Percentiles rank a stretch among this genome's conserved stretches.
Conservation (phyloP, 768 basidiomycete genomes). For the Pulveroboletus sp. region DNA sequence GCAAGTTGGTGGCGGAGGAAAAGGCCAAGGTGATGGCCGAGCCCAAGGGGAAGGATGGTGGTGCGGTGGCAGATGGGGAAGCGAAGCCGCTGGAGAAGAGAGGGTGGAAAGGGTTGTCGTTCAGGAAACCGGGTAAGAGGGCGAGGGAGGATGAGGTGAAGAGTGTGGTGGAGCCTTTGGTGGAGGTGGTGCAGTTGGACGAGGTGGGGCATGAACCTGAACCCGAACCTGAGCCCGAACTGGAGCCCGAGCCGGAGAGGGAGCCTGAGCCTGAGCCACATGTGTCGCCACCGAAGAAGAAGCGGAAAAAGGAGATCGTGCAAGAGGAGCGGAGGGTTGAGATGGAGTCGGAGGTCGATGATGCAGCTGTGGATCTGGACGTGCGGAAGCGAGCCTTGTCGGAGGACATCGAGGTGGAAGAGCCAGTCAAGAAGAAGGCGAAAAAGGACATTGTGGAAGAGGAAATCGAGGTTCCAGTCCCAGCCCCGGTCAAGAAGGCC, state of each 20-base stretch:
- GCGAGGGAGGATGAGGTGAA: constrained; percentile 34
- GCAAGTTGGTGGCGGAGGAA: constrained; percentile 52
- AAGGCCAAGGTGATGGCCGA: constrained; percentile 34
- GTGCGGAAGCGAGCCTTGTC: constrained; percentile 45
- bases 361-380: constrained; percentile 31
- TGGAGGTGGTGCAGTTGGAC: constrained; percentile 26
- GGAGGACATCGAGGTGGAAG: constrained; percentile 39
- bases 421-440: constrained; percentile 22
- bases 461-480: constrained; percentile 29
- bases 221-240: constrained; percentile 33
- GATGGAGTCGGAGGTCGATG: constrained; percentile 64
- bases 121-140: constrained; percentile 42
- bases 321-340: constrained; percentile 39
- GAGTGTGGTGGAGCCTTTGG: constrained; percentile 14
- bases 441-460: constrained; percentile 36
- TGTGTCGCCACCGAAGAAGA: constrained; percentile 54
- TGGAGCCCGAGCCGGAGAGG: no score
- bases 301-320: constrained; percentile 47
- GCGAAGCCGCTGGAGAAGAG: constrained; percentile 44
- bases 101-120: constrained; percentile 45
- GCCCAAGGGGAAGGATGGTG: constrained; percentile 23
- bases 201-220: constrained; percentile 31
- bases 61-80: constrained; percentile 38
- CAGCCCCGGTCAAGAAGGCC: constrained; percentile 17
- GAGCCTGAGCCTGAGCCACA: constrained; percentile 32